Base-by-base conservation (phyloP, 345 rosid species). In the Populus davidiana region DNA sequence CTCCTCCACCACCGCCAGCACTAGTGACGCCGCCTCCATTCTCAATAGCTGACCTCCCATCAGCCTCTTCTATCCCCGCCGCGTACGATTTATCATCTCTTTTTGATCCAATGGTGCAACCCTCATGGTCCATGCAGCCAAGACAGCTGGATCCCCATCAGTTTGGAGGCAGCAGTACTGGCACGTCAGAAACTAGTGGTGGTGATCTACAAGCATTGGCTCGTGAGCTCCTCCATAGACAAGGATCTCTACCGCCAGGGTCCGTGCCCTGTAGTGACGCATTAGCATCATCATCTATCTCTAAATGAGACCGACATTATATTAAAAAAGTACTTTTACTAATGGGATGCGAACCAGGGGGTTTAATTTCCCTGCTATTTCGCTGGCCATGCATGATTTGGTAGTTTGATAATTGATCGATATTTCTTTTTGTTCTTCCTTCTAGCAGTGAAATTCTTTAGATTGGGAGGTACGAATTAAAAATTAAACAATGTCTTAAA, bases 151-250 rank as follows among this genome's bases (percentile, higher is more conserved):
- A 93, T 80, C 90, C 88, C 70, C 91, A 88, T 76, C 94, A 91
- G 23, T 90, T 64, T 23, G 87, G 84, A n/a, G 89, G 82, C 62
- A 77, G 20, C 41, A 56, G 79, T 54, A 33, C 35, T 33, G 79
- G 85, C 13, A 68, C 91, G 2, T 25, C 86, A 35, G 74, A 81
- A 17, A 72, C 75, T 1, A 78, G 73, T 3, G 77, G 83, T 7
- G 82, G 90, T 21, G 95, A 94, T 71, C 97, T 91, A 43, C 94
- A 94, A 68, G 91, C 96, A 4, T 81, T 93, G 86, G 97, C 96
- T 6, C 85, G 90, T 50, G 98, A 95, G 69, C 93, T 93, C 50
- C 86, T 91, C 11, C 88, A 88, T 20, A 83, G 98, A 75, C 90
- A 87, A 67, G 92, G 90, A 20, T 89, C 97, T 73, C 90, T 89